Conservation (phyloP, 805 yeast species). For the Kazachstania kunashirensis region DNA sequence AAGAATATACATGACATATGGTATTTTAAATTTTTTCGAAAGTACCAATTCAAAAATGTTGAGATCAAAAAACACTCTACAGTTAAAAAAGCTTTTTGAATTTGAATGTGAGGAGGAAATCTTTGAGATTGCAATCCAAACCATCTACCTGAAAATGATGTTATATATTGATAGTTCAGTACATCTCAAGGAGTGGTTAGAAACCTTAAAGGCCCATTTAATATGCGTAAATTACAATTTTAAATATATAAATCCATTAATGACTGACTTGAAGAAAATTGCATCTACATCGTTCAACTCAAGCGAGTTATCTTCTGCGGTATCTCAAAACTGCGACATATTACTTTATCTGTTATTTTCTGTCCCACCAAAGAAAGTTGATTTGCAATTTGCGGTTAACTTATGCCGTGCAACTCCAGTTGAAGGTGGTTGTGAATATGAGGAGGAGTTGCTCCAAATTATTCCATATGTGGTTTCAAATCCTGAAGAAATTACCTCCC, state of each 20-base stretch:
- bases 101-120: slow-evolving; percentile 43
- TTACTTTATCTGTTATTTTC: neutral
- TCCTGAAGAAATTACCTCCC: too few relatives aligned
- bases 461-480: too few relatives aligned
- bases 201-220: slow-evolving; percentile 34
- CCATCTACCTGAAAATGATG: slow-evolving; percentile 40
- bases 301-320: neutral
- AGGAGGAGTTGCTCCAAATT: too few relatives aligned
- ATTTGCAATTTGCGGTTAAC: too few relatives aligned
- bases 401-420: too few relatives aligned
- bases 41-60: slow-evolving; percentile 15
- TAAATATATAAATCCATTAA: slow-evolving; percentile 28
- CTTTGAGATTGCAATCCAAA: slow-evolving; percentile 41
- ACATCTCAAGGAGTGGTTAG: slow-evolving; percentile 21
- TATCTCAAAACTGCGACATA: neutral
- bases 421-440: too few relatives aligned
- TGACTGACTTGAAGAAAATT: slow-evolving; percentile 31
- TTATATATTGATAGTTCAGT: slow-evolving; percentile 30
- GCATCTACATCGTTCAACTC: slow-evolving; percentile 12
- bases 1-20: slow-evolving; percentile 49
- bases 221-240: slow-evolving; percentile 20
- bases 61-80: slow-evolving; percentile 17
- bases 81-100: slow-evolving; percentile 31
- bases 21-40: slow-evolving; percentile 45
- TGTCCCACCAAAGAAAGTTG: too few relatives aligned